Percentiles rank a stretch among this genome's conserved stretches.
Evolutionary conservation across 331 rosid genomes (phyloP).

Genomic region (Stylosanthes scabra): DNA sequence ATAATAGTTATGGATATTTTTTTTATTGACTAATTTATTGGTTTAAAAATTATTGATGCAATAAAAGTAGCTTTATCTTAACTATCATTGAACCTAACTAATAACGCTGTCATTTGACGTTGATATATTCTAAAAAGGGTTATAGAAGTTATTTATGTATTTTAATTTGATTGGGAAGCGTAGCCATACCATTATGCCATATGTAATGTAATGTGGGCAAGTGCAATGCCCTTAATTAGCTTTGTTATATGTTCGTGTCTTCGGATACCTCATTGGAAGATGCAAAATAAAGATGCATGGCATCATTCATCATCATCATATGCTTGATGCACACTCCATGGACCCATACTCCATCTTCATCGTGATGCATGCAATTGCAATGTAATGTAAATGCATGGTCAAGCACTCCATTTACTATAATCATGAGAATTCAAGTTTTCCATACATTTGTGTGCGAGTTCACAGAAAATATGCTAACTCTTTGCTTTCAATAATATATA

Average conservation of each 20-base stretch:
- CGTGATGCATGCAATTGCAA: too few relatives aligned
- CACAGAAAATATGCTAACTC: constrained; percentile 30
- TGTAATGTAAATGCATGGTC: constrained; percentile 32
- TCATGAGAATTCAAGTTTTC: constrained; percentile 37
- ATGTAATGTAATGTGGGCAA: constrained; percentile 39
- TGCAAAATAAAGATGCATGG: constrained; percentile 60
- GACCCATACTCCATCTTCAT: not conserved
- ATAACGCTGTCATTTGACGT: too few relatives aligned
- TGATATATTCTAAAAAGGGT: too few relatives aligned
- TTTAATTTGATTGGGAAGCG: constrained; percentile 55
- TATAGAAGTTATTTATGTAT: too few relatives aligned
- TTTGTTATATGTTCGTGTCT: constrained; percentile 51
- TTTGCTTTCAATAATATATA: not conserved
- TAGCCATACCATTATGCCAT: constrained; percentile 7
- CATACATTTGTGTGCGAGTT: constrained; percentile 24
- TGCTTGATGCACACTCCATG: constrained; percentile 38
- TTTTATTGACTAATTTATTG: too few relatives aligned
- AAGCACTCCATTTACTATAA: constrained; percentile 32
- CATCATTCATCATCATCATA: constrained; percentile 8
- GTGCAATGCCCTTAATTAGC: constrained; percentile 47
- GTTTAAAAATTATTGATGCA: too few relatives aligned
- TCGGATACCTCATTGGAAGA: constrained; percentile 49
- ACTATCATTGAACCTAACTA: too few relatives aligned
- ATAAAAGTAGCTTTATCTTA: too few relatives aligned
- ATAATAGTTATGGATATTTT: too few relatives aligned